Conservation (phyloP, 2,329 filamentous ascomycete genomes). For the Rhexocercosporidium sp. region DNA sequence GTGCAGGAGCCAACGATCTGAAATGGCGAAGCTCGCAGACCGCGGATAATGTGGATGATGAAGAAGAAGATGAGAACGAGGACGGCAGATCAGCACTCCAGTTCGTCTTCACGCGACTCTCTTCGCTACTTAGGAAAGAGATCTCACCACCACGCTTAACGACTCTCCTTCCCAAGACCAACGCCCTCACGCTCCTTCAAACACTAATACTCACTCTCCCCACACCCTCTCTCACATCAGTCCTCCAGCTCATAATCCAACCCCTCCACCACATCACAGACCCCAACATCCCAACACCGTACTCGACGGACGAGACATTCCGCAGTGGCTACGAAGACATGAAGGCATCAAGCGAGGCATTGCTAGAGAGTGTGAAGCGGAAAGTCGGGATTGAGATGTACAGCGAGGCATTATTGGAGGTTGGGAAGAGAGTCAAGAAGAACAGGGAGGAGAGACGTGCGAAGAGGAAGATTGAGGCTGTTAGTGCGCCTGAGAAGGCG, state of each 20-base stretch:
- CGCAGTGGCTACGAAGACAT: slow-evolving; percentile 72
- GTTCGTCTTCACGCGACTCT: slow-evolving; percentile 80
- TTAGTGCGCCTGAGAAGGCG: slow-evolving; percentile 79
- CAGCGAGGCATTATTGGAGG: slow-evolving; percentile 72
- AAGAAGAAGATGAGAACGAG: slow-evolving; percentile 51
- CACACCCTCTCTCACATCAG: slow-evolving; percentile 60
- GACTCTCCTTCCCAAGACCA: slow-evolving; percentile 74
- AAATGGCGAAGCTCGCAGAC: slow-evolving; percentile 51
- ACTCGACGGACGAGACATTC: slow-evolving; percentile 73
- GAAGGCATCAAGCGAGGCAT: slow-evolving; percentile 72
- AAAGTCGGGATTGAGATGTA: slow-evolving; percentile 83
- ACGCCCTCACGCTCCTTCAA: slow-evolving; percentile 75
- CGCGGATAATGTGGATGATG: slow-evolving; percentile 46
- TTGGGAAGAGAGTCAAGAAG: slow-evolving; percentile 73
- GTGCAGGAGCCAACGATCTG: slow-evolving; percentile 62
- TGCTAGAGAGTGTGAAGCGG: slow-evolving; percentile 83
- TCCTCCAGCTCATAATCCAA: slow-evolving; percentile 67
- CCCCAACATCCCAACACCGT: slow-evolving; percentile 72
- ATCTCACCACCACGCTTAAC: slow-evolving; percentile 65
- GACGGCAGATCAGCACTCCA: slow-evolving; percentile 62
- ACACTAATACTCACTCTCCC: slow-evolving; percentile 69
- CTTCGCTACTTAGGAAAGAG: slow-evolving; percentile 79
- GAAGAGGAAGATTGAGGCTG: slow-evolving; percentile 89
- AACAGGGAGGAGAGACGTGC: slow-evolving; percentile 75
- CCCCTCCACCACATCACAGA: slow-evolving; percentile 87